These are phyloP conservation scores for Stephanocyclus meneghinianus DNA, from an alignment of 352 stramenopile genomes.

Conservation along the genomic window DNA sequence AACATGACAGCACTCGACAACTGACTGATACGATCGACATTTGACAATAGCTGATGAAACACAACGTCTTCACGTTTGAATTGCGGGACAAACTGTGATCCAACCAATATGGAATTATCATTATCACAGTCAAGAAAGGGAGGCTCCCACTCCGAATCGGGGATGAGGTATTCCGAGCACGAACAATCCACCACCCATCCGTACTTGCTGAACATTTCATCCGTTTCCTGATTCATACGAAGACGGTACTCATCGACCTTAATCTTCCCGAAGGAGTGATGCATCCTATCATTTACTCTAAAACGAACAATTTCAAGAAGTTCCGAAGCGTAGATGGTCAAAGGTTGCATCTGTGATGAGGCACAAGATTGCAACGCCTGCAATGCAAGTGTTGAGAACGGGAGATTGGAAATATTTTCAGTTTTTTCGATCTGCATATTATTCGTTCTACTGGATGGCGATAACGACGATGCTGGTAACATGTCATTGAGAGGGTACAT, in stretches of 20 bases:
- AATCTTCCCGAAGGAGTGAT: conserved; percentile 41
- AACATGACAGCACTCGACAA: conserved; percentile 52
- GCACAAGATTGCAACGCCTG: conserved; percentile 30
- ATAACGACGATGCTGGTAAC: neutral
- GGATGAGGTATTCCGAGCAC: conserved; percentile 9
- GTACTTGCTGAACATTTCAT: conserved; percentile 16
- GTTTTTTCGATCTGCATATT: conserved; percentile 26
- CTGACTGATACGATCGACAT: conserved; percentile 30
- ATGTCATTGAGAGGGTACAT: conserved; percentile 29
- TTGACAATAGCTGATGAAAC: conserved; percentile 7
- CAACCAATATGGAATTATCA: neutral
- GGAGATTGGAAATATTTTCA: conserved; percentile 15
- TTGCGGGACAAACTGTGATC: neutral
- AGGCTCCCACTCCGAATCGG: conserved; percentile 20
- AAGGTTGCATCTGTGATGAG: conserved; percentile 31
- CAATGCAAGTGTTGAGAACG: conserved; percentile 40
- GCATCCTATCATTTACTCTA: conserved; percentile 42
- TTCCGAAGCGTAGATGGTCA: conserved; percentile 37
- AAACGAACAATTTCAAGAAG: conserved; percentile 29
- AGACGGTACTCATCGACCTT: conserved; percentile 31
- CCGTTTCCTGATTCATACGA: conserved; percentile 28
- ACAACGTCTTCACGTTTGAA: conserved; percentile 5
- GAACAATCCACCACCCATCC: conserved; percentile 29
- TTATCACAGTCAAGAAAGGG: neutral
- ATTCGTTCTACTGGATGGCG: neutral